Base-by-base conservation (phyloP, 257 asterid species). In the Henckelia pumila region DNA sequence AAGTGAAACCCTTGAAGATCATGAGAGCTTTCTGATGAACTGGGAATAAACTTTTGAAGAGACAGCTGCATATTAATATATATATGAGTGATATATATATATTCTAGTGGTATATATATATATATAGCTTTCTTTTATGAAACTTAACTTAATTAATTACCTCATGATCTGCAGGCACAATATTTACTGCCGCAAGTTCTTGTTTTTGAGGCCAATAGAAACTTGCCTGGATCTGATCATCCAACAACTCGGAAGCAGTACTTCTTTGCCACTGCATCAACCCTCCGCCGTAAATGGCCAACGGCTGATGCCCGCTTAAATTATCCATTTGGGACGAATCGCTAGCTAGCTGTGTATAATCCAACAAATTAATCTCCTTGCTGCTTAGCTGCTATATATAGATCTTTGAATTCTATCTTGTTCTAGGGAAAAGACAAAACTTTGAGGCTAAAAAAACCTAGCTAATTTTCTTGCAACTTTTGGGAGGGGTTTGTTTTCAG, bases 181-280 rank as follows among this genome's bases (percentile, higher is more conserved):
- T n/a, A 47, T 47, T 47, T 47, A 47, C 20, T 17, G 55, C 55
- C 8, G 55, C 55, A 17, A 47, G 55, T 47, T 47, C 55, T 8
- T 47, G 55, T 47, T 47, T 47, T 47, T 16, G 55, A 47, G 21
- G 55, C 21, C 55, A 47, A 47, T 14, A 16, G 55, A 47, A 47
- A 17, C 55, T 47, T 4, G 77, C 55, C 52, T 78, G 84, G 89
- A 88, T 88, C 95, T 85, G 92, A 73, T 83, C 83, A 66, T 78
- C 75, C 28, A 81, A 59, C 17, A 59, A 67, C 52, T 71, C 77
- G 61, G 69, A 58, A 53, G 62, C 66, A 6, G 80, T 14, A n/a
- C n/a, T n/a, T 73, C 76, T 84, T 60, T 75, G 74, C 78, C 86
- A 81, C 72, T 81, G 47, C 88, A 79, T 86, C 55, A 47, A 17